These are phyloP conservation scores for Metschnikowia drakensbergensis DNA, from an alignment of 805 yeast genomes.

Conservation along the genomic window DNA sequence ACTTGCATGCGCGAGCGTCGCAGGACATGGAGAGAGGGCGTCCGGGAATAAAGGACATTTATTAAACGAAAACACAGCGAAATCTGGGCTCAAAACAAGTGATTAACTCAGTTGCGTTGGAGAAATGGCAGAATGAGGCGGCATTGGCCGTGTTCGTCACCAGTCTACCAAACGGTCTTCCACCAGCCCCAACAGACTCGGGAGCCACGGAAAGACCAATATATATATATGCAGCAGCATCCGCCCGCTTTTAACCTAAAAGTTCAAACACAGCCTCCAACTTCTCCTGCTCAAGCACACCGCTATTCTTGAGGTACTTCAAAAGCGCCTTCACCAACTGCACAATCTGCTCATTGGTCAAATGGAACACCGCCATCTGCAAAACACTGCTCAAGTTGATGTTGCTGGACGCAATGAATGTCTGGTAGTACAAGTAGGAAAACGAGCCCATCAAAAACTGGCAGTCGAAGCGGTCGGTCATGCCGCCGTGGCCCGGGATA, in stretches of 20 bases:
- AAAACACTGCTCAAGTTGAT: conserved; percentile 70
- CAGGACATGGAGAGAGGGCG: too few relatives aligned
- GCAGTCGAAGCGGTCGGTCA: conserved; percentile 96
- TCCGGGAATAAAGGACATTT: too few relatives aligned
- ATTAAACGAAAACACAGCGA: too few relatives aligned
- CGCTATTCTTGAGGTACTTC: conserved; percentile 44
- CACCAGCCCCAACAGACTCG: too few relatives aligned
- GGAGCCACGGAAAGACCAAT: not conserved
- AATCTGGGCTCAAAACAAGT: too few relatives aligned
- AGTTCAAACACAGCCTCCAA: conserved; percentile 27
- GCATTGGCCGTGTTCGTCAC: too few relatives aligned
- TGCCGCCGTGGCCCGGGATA: conserved; percentile 98
- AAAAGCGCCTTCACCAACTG: conserved; percentile 58
- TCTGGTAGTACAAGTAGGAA: conserved; percentile 86
- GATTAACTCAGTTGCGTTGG: too few relatives aligned
- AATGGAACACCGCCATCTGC: conserved; percentile 69
- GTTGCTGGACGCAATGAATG: conserved; percentile 74
- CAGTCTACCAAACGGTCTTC: too few relatives aligned
- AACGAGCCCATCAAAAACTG: conserved; percentile 98
- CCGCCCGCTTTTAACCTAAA: conserved; percentile 21
- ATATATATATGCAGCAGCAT: conserved; percentile 74
- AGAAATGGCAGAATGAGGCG: too few relatives aligned
- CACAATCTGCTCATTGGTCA: conserved; percentile 61
- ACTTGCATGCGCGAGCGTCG: too few relatives aligned
- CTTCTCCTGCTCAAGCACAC: conserved; percentile 27